Conservation (phyloP, 2,329 filamentous ascomycete genomes). For the Aspergillus proliferans region DNA sequence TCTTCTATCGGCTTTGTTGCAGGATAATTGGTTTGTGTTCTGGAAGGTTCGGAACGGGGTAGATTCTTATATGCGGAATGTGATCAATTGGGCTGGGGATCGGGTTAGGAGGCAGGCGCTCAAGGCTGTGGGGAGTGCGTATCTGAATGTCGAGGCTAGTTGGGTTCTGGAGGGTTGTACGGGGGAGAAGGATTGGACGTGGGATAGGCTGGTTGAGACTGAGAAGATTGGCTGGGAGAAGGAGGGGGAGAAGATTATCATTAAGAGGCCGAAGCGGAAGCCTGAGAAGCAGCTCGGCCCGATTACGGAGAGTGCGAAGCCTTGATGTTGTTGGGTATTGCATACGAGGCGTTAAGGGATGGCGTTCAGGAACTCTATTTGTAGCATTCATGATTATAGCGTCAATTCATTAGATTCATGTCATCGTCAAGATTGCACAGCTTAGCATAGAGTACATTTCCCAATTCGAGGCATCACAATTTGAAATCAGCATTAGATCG, state of each 20-base stretch:
- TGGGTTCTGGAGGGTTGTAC: constrained; percentile 53
- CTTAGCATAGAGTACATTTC: constrained; percentile 5
- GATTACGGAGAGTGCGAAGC: constrained; percentile 8
- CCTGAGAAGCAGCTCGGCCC: constrained; percentile 15
- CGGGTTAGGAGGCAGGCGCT: constrained; percentile 69
- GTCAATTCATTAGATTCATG: constrained; percentile 6
- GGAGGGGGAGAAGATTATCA: constrained; percentile 66
- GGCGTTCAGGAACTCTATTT: constrained; percentile 1
- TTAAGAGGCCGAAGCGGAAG: constrained; percentile 50
- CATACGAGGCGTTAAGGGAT: constrained; percentile 2
- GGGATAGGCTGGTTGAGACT: constrained; percentile 61
- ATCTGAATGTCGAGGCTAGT: constrained; percentile 71
- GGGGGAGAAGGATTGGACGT: constrained; percentile 47
- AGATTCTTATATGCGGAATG: constrained; percentile 69
- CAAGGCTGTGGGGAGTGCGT: constrained; percentile 79
- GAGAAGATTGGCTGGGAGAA: constrained; percentile 81
- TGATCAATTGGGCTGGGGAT: constrained; percentile 77
- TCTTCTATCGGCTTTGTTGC: constrained; percentile 63
- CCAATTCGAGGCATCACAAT: constrained; percentile 42
- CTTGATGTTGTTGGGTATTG: constrained; percentile 7
- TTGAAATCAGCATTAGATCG: constrained; percentile 71
- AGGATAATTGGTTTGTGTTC: constrained; percentile 78
- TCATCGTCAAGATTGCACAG: constrained; percentile 4
- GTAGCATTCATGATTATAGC: background rate
- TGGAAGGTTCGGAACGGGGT: constrained; percentile 64